These are phyloP conservation scores for Luzula sylvatica DNA, from an alignment of 176 grass and related monocot genomes.

Conservation along the genomic window DNA sequence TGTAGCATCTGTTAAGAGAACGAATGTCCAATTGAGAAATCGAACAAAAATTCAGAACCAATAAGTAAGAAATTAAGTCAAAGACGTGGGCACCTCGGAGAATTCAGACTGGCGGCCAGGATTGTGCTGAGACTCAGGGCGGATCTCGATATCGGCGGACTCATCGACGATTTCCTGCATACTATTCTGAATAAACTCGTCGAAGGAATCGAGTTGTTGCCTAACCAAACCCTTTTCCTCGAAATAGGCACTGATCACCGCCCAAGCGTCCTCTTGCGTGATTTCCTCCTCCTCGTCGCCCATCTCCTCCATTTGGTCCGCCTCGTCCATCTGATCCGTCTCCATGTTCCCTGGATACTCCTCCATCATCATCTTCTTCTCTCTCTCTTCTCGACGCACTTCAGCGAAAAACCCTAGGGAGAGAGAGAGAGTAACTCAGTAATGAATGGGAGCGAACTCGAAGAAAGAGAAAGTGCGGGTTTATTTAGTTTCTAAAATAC, in stretches of 20 bases:
- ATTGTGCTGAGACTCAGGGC: slow-evolving; percentile 95
- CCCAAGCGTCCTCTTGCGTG: slow-evolving; percentile 89
- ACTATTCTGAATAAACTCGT: slow-evolving; percentile 95
- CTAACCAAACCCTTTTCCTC: slow-evolving; percentile 95
- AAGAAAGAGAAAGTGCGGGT: no score
- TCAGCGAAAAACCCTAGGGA: no score
- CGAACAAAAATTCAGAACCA: slow-evolving; percentile 10
- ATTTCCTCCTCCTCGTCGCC: slow-evolving; percentile 73
- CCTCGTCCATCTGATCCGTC: slow-evolving; percentile 42
- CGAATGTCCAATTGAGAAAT: background rate
- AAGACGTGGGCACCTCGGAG: slow-evolving; percentile 41
- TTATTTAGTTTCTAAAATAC: no score
- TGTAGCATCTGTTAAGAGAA: slow-evolving; percentile 54
- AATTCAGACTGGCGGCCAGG: slow-evolving; percentile 93
- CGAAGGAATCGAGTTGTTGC: slow-evolving; percentile 94
- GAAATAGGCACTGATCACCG: slow-evolving; percentile 95
- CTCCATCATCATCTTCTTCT: slow-evolving; percentile 20
- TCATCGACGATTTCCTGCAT: slow-evolving; percentile 99
- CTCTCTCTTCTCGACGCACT: background rate
- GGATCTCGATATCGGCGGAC: slow-evolving; percentile 88
- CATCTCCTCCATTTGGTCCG: slow-evolving; percentile 33
- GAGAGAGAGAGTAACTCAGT: no score
- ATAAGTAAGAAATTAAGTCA: slow-evolving; percentile 28
- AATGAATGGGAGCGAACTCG: no score
- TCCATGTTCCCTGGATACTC: slow-evolving; percentile 36